A percentile compares a stretch with the other conserved stretches of the same genome.
These are phyloP conservation scores for Tolypocladium album DNA, from an alignment of 2,329 filamentous ascomycete species.

Conservation along the genomic window DNA sequence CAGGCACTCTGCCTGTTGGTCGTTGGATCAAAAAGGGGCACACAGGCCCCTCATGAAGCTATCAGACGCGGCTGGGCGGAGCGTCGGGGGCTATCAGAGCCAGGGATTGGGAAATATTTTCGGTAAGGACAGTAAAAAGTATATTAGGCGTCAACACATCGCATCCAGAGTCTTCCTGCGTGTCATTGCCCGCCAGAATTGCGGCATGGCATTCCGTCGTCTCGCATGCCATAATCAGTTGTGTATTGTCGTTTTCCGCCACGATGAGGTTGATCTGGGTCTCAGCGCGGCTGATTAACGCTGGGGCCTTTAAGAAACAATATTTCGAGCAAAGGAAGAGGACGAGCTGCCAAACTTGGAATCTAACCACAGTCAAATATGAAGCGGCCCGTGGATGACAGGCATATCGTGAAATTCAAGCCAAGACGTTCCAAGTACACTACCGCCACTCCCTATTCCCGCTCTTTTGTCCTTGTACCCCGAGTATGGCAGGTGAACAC, in stretches of 20 bases:
- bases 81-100: too few species aligned
- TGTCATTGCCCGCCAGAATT: neutral
- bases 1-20: conserved; percentile 6
- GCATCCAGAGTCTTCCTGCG: neutral
- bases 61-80: neutral
- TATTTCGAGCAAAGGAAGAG: neutral
- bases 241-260: neutral
- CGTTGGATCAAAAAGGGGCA: neutral
- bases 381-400: too few species aligned
- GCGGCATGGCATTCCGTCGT: neutral
- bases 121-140: too few species aligned
- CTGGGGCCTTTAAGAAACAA: neutral
- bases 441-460: neutral
- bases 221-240: neutral
- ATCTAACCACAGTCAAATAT: neutral
- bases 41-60: neutral
- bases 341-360: neutral
- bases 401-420: neutral
- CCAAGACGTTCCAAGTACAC: neutral
- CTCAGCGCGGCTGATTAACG: neutral
- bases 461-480: neutral
- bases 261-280: neutral
- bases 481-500: neutral
- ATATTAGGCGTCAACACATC: neutral
- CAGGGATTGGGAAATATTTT: too few species aligned